Percentiles rank a stretch among this genome's conserved stretches.
Conservation (phyloP, 2,329 filamentous ascomycete genomes). For the Aspergillus amoenus region DNA sequence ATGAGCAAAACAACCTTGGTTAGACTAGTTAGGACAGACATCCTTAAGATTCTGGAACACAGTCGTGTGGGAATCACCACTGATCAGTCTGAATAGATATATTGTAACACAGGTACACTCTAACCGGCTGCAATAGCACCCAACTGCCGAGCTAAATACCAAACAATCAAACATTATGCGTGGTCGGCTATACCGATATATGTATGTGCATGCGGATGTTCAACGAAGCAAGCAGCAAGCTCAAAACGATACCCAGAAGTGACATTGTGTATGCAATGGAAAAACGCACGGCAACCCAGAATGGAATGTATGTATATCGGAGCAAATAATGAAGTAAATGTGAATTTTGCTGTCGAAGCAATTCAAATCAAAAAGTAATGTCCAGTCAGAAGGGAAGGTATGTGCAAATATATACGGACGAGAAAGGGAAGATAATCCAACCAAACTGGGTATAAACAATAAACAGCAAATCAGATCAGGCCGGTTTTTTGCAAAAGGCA, state of each 20-base stretch:
- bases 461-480: no score
- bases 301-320: neutral
- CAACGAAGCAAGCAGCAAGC: neutral
- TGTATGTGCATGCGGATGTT: no score
- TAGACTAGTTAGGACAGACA: neutral
- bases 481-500: no score
- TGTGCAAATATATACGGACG: neutral
- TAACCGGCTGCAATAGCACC: neutral
- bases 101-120: neutral
- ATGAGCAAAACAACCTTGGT: neutral
- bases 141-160: neutral
- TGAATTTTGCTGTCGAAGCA: neutral
- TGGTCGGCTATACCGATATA: neutral
- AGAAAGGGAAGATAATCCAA: no score
- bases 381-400: neutral
- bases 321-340: neutral
- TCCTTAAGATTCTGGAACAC: neutral
- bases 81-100: neutral
- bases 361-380: neutral
- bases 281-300: neutral
- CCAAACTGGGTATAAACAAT: no score
- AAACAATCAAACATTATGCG: neutral
- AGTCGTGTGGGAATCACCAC: neutral
- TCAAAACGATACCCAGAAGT: neutral
- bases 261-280: neutral